phyloP scores from a whole-genome alignment of 2,329 filamentous ascomycete genomes.

The Cladophialophora immunda region DNA sequence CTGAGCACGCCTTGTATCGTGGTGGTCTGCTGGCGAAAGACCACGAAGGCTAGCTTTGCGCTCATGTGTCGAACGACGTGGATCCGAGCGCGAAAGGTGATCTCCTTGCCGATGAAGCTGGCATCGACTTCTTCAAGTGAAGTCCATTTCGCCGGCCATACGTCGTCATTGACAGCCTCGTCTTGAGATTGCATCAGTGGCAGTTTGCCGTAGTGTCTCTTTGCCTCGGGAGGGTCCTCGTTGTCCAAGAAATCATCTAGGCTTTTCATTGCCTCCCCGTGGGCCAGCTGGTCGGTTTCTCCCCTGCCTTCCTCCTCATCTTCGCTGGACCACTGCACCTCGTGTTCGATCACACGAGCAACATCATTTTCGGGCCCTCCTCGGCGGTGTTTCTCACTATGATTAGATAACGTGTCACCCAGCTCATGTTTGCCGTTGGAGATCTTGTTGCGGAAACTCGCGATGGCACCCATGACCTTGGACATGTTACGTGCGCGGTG shows the following conservation, averaged over 20 bases:
- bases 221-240: slow-evolving; percentile 34
- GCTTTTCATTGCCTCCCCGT: slow-evolving; percentile 20
- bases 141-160: slow-evolving; percentile 15
- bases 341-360: slow-evolving; percentile 20
- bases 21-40: slow-evolving; percentile 77
- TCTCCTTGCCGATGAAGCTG: slow-evolving; percentile 58
- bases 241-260: slow-evolving; percentile 34
- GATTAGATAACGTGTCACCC: slow-evolving; percentile 2
- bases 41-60: slow-evolving; percentile 76
- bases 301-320: slow-evolving; percentile 15
- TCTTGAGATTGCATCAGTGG: slow-evolving; percentile 36
- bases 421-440: slow-evolving; percentile 26
- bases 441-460: slow-evolving; percentile 20
- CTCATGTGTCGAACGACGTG: slow-evolving; percentile 67
- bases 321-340: slow-evolving; percentile 20
- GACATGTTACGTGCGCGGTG: slow-evolving; percentile 13
- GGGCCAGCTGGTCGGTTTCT: not conserved
- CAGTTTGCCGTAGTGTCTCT: slow-evolving; percentile 31
- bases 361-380: slow-evolving; percentile 30
- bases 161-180: slow-evolving; percentile 17
- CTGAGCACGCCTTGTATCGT: slow-evolving; percentile 78
- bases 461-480: slow-evolving; percentile 12
- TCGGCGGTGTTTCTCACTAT: slow-evolving; percentile 10
- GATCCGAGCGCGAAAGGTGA: slow-evolving; percentile 70
- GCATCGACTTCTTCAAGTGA: slow-evolving; percentile 25